A percentile compares a stretch with the other conserved stretches of the same genome.
Conservation (phyloP, 2,329 filamentous ascomycete species). For the Hypoxylon sp. region DNA sequence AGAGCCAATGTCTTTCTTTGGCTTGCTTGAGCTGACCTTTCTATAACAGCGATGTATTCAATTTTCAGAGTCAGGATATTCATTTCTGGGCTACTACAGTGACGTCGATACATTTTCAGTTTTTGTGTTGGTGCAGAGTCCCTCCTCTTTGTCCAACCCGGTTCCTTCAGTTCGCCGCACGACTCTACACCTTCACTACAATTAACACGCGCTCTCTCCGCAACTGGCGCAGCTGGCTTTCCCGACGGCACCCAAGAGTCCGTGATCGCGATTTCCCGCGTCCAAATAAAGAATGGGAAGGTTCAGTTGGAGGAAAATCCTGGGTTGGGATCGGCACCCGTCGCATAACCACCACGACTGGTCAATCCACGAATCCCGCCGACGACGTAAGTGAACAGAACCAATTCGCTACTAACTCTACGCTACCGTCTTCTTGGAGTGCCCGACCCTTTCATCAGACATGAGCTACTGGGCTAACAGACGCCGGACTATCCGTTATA, state of each 20-base stretch:
- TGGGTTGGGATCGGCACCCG: slow-evolving; percentile 55
- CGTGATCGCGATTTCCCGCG: slow-evolving; percentile 3
- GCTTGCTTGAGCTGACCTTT: neutral
- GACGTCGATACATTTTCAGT: slow-evolving; percentile 5
- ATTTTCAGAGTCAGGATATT: neutral
- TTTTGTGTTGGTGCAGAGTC: neutral
- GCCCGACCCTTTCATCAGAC: neutral
- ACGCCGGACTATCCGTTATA: slow-evolving; percentile 26
- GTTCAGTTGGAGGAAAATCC: slow-evolving; percentile 51
- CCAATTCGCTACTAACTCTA: neutral
- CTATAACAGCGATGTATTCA: neutral
- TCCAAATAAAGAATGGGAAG: slow-evolving; percentile 45
- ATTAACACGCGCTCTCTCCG: slow-evolving; percentile 5
- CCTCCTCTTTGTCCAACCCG: neutral
- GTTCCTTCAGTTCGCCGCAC: neutral
- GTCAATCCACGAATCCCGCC: slow-evolving; percentile 60
- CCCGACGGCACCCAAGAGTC: neutral
- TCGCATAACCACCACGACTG: slow-evolving; percentile 51
- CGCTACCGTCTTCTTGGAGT: neutral
- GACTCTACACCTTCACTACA: neutral
- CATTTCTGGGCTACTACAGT: neutral
- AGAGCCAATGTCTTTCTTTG: neutral
- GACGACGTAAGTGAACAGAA: slow-evolving; percentile 55
- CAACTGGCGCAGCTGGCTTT: neutral
- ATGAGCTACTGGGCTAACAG: slow-evolving; percentile 36